Evolutionary conservation across 2,329 filamentous ascomycete genomes (phyloP).

Genomic region (Pyrenochaeta sp.): DNA sequence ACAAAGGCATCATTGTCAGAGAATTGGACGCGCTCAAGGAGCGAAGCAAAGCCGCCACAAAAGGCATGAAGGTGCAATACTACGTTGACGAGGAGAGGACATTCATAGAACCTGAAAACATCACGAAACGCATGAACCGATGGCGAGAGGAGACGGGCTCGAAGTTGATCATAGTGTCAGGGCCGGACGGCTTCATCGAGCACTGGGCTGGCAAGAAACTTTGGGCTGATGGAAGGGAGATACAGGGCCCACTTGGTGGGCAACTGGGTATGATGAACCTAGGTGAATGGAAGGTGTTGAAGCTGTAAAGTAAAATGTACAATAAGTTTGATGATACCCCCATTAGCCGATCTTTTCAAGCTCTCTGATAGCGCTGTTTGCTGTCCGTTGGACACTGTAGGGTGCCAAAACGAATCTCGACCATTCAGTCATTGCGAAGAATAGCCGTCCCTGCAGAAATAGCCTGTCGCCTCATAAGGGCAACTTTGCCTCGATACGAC

Average conservation of each 20-base stretch:
- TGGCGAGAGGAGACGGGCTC: conserved; percentile 53
- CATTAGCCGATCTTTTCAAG: no score
- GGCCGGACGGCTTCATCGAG: conserved; percentile 87
- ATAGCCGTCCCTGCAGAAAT: no score
- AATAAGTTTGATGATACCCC: conserved; percentile 11
- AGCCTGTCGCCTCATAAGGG: no score
- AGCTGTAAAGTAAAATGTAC: conserved; percentile 54
- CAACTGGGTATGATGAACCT: conserved; percentile 68
- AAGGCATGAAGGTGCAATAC: conserved; percentile 67
- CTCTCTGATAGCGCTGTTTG: no score
- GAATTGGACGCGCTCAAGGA: conserved; percentile 71
- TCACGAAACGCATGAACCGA: conserved; percentile 38
- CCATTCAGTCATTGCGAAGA: no score
- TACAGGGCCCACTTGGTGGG: conserved; percentile 78
- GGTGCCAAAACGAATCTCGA: no score
- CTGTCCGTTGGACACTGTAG: no score
- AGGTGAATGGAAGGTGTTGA: conserved; percentile 66
- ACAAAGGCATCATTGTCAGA: conserved; percentile 62
- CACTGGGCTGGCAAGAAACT: conserved; percentile 82
- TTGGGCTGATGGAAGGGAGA: conserved; percentile 76
- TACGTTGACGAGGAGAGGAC: conserved; percentile 83
- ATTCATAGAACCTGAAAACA: conserved; percentile 62
- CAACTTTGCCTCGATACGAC: no score
- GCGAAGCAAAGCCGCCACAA: conserved; percentile 22
- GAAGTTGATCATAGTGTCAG: conserved; percentile 83